Evolutionary conservation across 352 stramenopile genomes (phyloP), one percentile per base, ranked within the genome.

Genomic region (Phytopythium delawarense): DNA sequence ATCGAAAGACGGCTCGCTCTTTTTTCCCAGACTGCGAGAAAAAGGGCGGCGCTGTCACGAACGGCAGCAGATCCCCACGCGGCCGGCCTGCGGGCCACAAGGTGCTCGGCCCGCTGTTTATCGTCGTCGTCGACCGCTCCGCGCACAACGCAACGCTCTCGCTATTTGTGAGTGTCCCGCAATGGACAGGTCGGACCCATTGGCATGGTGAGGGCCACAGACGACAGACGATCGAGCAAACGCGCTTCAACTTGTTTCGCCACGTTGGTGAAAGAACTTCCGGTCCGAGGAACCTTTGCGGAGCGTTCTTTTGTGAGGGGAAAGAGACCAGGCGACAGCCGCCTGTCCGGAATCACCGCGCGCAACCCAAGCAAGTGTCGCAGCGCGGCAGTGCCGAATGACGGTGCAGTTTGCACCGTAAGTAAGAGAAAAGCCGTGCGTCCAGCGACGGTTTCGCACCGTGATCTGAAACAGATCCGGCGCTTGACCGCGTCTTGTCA

Each of bases 241-340:
- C 45, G 45, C 21, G 45, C 45, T 51, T 51, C 45, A 51, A 51
- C 45, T 32, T 51, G 45, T n/a, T 30, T 28, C 45, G 45, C 45
- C 45, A 51, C 45, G 45, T 51, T 51, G 45, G 21, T 32, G 45
- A 51, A 49, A n/a, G 25, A 49, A n/a, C 15, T 9, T 25, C 40
- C 20, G 18, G 11, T 1, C 4, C 45, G 2, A 16, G 45, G 45
- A 51, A 51, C 45, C 21, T 51, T 51, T n/a, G 13, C 20, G 18
- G 40, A 46, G 40, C 20, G 42, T 49, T 49, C 42, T 49, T 49
- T 25, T n/a, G 42, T 2, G 12, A 40, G 9, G 18, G n/a, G 42
- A 21, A 49, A 25, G 40, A 45, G 40, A 45, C 20, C 40, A 15
- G 40, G 15, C 40, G 16, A 8, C 7, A n/a, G 40, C 40, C 28